Conservation (phyloP, 108 stramenopile genomes). For the Mayamaea pseudoterrestris region DNA sequence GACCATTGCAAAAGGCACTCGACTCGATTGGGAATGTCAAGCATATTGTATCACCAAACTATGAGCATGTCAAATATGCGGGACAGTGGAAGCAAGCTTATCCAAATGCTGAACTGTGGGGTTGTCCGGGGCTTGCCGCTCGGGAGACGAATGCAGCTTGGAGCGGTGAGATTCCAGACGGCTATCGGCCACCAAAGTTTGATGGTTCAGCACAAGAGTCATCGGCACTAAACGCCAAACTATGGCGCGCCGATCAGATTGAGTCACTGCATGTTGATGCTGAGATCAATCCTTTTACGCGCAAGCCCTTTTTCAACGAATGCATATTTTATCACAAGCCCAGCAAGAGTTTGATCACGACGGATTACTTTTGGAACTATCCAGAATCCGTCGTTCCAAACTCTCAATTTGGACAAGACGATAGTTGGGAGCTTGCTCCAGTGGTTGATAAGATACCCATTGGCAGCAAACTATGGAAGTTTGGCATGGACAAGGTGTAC, state of each 20-base stretch:
- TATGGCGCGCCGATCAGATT: conserved; percentile 55
- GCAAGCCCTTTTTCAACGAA: conserved; percentile 78
- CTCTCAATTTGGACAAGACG: conserved; percentile 25
- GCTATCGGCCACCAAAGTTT: conserved; percentile 27
- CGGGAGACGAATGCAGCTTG: conserved; percentile 37
- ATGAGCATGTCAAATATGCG: conserved; percentile 78
- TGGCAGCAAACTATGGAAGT: conserved; percentile 51
- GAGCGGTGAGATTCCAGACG: conserved; percentile 52
- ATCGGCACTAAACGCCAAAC: conserved; percentile 1
- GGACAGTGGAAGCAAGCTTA: conserved; percentile 42
- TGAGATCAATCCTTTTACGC: conserved; percentile 74
- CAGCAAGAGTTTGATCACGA: conserved; percentile 55
- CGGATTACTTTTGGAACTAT: conserved; percentile 86
- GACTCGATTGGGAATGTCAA: conserved; percentile 47
- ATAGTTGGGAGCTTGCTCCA: conserved; percentile 64
- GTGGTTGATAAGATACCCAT: conserved; percentile 45
- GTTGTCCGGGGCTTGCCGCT: conserved; percentile 64
- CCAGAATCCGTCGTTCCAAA: conserved; percentile 61
- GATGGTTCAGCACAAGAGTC: conserved; percentile 1
- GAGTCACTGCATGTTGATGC: conserved; percentile 54
- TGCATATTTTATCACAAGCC: conserved; percentile 60
- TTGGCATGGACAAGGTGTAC: conserved; percentile 77
- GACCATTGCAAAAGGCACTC: conserved; percentile 27
- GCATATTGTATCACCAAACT: conserved; percentile 74
- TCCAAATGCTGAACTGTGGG: conserved; percentile 67